Evolutionary conservation across 2,329 filamentous ascomycete species (phyloP).

Genomic region (Pseudopyricularia javanii): DNA sequence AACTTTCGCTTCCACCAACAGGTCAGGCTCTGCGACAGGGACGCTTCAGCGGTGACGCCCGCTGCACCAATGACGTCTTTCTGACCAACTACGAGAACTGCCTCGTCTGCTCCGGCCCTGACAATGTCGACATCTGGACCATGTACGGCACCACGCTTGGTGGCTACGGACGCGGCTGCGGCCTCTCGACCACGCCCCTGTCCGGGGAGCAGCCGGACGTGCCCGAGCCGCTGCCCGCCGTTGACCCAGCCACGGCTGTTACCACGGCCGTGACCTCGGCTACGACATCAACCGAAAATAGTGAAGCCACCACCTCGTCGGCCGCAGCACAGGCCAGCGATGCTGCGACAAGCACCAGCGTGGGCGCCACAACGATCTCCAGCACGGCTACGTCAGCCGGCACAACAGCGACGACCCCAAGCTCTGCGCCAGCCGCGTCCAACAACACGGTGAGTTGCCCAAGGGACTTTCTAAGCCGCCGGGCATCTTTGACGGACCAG

Average conservation of each 20-base stretch:
- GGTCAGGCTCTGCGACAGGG: constrained; percentile 21
- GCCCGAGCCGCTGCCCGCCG: constrained; percentile 7
- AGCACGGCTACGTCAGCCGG: neutral
- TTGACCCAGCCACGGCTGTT: constrained; percentile 15
- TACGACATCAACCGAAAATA: no score
- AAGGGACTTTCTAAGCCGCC: no score
- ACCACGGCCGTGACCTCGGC: neutral
- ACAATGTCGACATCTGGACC: constrained; percentile 27
- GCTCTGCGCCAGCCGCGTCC: neutral
- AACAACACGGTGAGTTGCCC: neutral
- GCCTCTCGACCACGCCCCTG: constrained; percentile 11
- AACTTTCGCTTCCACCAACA: constrained; percentile 4
- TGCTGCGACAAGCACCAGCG: no score
- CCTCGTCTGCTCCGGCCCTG: constrained; percentile 22
- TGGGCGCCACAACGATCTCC: no score
- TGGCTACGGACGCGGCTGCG: constrained; percentile 15
- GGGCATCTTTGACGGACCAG: no score
- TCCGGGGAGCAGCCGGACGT: constrained; percentile 9
- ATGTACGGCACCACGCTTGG: constrained; percentile 23
- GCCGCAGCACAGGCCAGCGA: neutral
- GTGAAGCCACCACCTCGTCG: constrained; percentile 8
- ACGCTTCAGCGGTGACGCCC: constrained; percentile 12
- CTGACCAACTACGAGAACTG: constrained; percentile 24
- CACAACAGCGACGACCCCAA: neutral
- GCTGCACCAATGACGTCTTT: constrained; percentile 24